Percentiles rank a stretch among this genome's conserved stretches.
Conservation (phyloP, 2,329 filamentous ascomycete species). For the Pleomassaria siparia region DNA sequence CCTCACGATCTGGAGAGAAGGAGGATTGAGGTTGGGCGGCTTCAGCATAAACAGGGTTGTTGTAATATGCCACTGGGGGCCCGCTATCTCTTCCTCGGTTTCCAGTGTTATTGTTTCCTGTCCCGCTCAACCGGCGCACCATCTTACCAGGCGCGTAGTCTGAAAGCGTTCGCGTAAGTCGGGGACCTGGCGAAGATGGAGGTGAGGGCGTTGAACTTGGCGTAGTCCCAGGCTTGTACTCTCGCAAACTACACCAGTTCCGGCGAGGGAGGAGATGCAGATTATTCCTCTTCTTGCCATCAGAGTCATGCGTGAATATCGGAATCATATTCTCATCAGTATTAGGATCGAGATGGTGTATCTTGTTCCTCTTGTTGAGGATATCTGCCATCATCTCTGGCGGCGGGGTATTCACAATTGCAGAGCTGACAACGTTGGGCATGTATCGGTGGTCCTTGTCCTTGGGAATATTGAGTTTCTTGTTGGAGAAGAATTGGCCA, state of each 20-base stretch:
- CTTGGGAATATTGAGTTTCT: slow-evolving; percentile 71
- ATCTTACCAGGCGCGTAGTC: slow-evolving; percentile 45
- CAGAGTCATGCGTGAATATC: slow-evolving; percentile 85
- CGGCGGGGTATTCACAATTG: slow-evolving; percentile 89
- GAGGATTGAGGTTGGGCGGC: slow-evolving; percentile 38
- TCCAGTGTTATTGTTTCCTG: too few relatives aligned
- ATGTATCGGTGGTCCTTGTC: slow-evolving; percentile 95
- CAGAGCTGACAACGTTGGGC: slow-evolving; percentile 91
- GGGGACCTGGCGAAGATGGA: slow-evolving; percentile 27
- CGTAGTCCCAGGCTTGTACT: slow-evolving; percentile 77
- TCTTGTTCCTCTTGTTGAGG: slow-evolving; percentile 87
- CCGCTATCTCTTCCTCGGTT: slow-evolving; percentile 24
- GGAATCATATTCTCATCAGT: slow-evolving; percentile 97
- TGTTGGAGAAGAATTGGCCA: slow-evolving; percentile 93
- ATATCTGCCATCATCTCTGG: slow-evolving; percentile 86
- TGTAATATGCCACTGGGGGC: slow-evolving; percentile 43
- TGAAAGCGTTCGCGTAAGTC: slow-evolving; percentile 32
- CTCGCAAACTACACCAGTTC: slow-evolving; percentile 92
- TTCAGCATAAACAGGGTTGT: slow-evolving; percentile 37
- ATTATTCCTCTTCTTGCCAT: slow-evolving; percentile 88
- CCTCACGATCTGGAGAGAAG: slow-evolving; percentile 39
- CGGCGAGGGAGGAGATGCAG: slow-evolving; percentile 83
- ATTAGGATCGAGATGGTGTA: slow-evolving; percentile 64
- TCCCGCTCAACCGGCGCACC: slow-evolving; percentile 44
- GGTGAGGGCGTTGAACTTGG: slow-evolving; percentile 65